Percentiles rank a stretch among this genome's conserved stretches.
Conservation (phyloP, 345 rosid species). For the Eucalyptus victrix region DNA sequence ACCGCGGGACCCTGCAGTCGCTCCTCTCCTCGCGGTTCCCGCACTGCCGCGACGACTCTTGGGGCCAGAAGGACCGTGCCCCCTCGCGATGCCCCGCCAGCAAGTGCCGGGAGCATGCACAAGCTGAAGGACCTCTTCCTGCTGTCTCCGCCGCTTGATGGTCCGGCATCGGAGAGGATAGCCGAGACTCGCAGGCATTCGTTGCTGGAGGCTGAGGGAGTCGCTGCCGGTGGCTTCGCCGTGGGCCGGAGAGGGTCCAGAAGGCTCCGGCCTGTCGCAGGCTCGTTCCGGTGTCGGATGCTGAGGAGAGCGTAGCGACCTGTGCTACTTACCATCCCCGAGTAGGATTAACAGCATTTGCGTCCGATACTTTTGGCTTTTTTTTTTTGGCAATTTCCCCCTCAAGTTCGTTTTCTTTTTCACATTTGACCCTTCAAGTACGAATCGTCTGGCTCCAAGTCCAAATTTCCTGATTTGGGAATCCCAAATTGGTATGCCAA, state of each 20-base stretch:
- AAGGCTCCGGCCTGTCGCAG: constrained; percentile 22
- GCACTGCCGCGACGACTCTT: neutral
- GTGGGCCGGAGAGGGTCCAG: constrained; percentile 25
- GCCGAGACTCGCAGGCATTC: constrained; percentile 5
- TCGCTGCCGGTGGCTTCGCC: neutral
- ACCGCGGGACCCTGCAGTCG: constrained; percentile 76
- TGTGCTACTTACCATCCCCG: constrained; percentile 61
- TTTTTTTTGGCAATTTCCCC: neutral
- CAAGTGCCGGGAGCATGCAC: constrained; percentile 9
- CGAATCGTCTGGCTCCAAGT: neutral
- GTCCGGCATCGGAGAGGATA: neutral
- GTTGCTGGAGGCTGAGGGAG: neutral
- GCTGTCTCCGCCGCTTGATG: constrained; percentile 45
- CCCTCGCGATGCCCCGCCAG: neutral
- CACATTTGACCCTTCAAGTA: neutral
- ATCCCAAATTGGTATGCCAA: neutral
- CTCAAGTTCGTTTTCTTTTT: neutral
- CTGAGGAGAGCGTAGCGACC: constrained; percentile 79
- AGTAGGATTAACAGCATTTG: constrained; percentile 2
- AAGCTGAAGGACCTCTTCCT: constrained; percentile 59
- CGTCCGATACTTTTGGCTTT: neutral
- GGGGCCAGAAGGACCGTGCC: neutral
- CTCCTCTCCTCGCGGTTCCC: constrained; percentile 30
- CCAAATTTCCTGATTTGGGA: neutral
- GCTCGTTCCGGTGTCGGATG: constrained; percentile 41